A percentile compares a stretch with the other conserved stretches of the same genome.
Conservation (phyloP, 2,329 filamentous ascomycete species). For the Colletotrichum gloeosporioides region DNA sequence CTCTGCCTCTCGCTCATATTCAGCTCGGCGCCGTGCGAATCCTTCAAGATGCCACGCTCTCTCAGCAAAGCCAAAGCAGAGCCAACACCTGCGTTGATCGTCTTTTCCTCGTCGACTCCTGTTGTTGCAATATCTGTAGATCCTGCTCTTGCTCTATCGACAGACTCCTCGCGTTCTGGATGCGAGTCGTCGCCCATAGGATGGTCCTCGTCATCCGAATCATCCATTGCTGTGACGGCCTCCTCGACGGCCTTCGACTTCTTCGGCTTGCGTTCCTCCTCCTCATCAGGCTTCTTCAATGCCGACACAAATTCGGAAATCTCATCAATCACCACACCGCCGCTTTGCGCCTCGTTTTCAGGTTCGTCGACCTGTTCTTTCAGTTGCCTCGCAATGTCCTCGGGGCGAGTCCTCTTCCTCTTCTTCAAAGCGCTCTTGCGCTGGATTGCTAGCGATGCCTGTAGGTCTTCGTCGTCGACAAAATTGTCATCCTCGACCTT, state of each 20-base stretch:
- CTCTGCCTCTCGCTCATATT: slow-evolving; percentile 74
- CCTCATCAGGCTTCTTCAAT: slow-evolving; percentile 70
- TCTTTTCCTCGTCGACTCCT: slow-evolving; percentile 86
- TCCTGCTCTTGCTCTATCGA: slow-evolving; percentile 48
- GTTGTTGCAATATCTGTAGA: slow-evolving; percentile 63
- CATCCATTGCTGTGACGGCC: slow-evolving; percentile 50
- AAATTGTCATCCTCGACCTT: slow-evolving; percentile 72
- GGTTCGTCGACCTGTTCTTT: slow-evolving; percentile 65
- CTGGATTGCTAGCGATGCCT: slow-evolving; percentile 84
- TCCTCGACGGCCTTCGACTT: slow-evolving; percentile 44
- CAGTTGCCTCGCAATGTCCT: slow-evolving; percentile 85
- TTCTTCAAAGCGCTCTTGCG: slow-evolving; percentile 87
- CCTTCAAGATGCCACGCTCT: slow-evolving; percentile 81
- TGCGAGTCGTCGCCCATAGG: slow-evolving; percentile 30
- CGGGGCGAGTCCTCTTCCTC: slow-evolving; percentile 83
- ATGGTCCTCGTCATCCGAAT: slow-evolving; percentile 41
- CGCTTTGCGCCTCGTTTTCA: slow-evolving; percentile 50
- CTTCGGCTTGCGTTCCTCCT: slow-evolving; percentile 59
- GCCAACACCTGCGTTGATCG: slow-evolving; percentile 78
- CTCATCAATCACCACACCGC: slow-evolving; percentile 90
- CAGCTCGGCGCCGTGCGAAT: slow-evolving; percentile 64
- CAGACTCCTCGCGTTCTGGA: slow-evolving; percentile 11
- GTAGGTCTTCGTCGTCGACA: slow-evolving; percentile 91
- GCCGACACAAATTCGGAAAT: slow-evolving; percentile 94
- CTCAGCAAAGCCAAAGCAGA: slow-evolving; percentile 82